Evolutionary conservation across 345 rosid species (phyloP).

Genomic region (Geranium brycei): DNA sequence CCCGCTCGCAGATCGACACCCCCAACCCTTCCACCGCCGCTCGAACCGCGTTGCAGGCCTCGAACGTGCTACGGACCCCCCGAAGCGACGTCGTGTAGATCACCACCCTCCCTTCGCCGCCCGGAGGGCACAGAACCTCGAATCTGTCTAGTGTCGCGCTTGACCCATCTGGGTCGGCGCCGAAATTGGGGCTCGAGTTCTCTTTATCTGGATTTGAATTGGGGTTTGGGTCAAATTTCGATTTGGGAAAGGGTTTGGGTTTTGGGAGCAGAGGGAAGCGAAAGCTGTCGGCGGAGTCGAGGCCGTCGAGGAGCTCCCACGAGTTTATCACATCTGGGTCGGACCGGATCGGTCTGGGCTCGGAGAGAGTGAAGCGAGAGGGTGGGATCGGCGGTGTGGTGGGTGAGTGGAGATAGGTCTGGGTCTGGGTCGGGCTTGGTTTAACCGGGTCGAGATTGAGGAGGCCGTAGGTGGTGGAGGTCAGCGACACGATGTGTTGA

Average conservation of each 20-base stretch:
- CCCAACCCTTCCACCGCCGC: constrained; percentile 43
- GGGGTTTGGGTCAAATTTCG: too few relatives aligned
- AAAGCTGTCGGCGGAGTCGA: constrained; percentile 60
- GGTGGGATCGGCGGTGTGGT: constrained; percentile 47
- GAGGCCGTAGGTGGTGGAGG: constrained; percentile 90
- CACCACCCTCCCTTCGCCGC: constrained; percentile 48
- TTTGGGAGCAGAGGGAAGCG: constrained; percentile 45
- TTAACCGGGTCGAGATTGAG: constrained; percentile 70
- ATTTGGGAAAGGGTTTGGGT: not conserved
- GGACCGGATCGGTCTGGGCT: constrained; percentile 35
- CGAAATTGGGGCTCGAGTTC: constrained; percentile 32
- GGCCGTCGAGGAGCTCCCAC: constrained; percentile 69
- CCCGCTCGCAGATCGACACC: constrained; percentile 46
- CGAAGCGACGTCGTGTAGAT: constrained; percentile 71
- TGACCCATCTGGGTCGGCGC: not conserved
- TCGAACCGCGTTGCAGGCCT: constrained; percentile 62
- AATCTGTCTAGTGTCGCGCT: constrained; percentile 12
- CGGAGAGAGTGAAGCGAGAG: constrained; percentile 30
- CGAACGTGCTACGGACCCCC: constrained; percentile 67
- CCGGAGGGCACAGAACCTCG: constrained; percentile 40
- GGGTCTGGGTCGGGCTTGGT: constrained; percentile 7
- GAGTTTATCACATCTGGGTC: constrained; percentile 55
- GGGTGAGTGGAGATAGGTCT: constrained; percentile 7
- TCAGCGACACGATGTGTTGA: constrained; percentile 85
- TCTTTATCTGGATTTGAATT: constrained; percentile 25